Evolutionary conservation across 129 eudicot genomes (phyloP), one percentile per base, ranked within the genome.

Genomic region (Scalesia atractyloides): DNA sequence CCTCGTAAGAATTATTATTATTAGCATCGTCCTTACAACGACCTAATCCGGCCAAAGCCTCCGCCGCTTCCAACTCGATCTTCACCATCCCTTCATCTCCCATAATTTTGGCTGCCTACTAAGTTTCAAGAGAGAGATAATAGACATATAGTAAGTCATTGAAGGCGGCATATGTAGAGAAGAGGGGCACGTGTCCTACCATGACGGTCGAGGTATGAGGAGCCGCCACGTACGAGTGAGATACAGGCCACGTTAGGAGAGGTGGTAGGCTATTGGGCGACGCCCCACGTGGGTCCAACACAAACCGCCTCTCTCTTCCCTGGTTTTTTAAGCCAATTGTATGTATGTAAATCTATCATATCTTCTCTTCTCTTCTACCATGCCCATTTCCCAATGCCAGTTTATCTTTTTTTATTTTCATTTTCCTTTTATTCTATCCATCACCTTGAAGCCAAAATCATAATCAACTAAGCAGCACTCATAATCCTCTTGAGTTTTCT

Each of bases 1-100:
- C 82, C 82, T 78, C 67, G 5, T 22, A 63, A 24, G 76, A 70
- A 70, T 62, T 37, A 22, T 6, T 36, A 2, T 47, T 64, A 20
- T 64, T 64, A 53, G 77, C 78, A 20, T 53, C 68, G 9, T 39
- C 44, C 54, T 80, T 80, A 26, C 39, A 53, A 41, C 26, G 73
- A 57, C 89, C 85, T 41, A 91, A 71, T 5, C 84, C 84, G 0
- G 97, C 89, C 79, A 91, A 80, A 46, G 87, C 91, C 43, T 84
- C 88, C 10, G 97, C 97, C 8, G 89, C 95, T 44, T 91, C 97
- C 26, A 91, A 24, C 76, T 91, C 97, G 59, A 78, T 63, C 75
- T 57, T 79, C 30, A 69, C 85, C 86, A 80, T 39, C 44, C 44
- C 9, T 39, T 39, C 9, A 39, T 39, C 5, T 14, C 36, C 49